Base-by-base conservation (phyloP, 805 yeast species). In the Saturnispora zaruensis region DNA sequence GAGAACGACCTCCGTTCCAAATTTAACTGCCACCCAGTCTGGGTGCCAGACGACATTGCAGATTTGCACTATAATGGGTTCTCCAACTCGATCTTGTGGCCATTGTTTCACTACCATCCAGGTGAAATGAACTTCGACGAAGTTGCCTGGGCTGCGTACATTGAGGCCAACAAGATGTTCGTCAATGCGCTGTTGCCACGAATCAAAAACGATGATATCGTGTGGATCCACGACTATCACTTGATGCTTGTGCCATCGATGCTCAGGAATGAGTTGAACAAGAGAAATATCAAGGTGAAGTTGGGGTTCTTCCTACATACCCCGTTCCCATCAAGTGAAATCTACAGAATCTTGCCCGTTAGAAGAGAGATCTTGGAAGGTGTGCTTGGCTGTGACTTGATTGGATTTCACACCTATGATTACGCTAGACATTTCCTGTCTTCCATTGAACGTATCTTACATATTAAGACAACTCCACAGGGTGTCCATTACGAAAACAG, bases 111-210 rank as follows among this genome's bases (percentile, higher is more conserved):
- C 66, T 93, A 93, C 68, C 99, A 93, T 64, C 99, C 99, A 0
- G 99, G 98, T 53, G 99, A 95, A 66, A 93, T 95, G 85, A 90
- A 87, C 64, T 93, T 93, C 62, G 99, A 93, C 67, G 99, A 93
- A 65, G 81, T 79, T 54, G 96, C 97, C 1, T 93, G 99, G 99
- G 90, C 90, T 48, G 98, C 98, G 1, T 93, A 93, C 66, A 85
- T 88, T 50, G 93, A 88, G 64, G 98, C 98, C 6, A 93, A 93
- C 64, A 70, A 82, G 51, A 71, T 77, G 53, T 93, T 93, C 70
- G 93, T 96, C 11, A 71, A 78, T 36, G 83, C 76, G 38, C 81
- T 93, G 51, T 80, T 87, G 9, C 68, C 75, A 20, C 79, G 79
- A 58, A 82, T 86, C 37, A 73, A 80, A 28, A 95, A 88, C 54